Percentiles rank a stretch among this genome's conserved stretches.
phyloP scores from a whole-genome alignment of 441 rosid genomes.

The Pelargonium fulgidum region DNA sequence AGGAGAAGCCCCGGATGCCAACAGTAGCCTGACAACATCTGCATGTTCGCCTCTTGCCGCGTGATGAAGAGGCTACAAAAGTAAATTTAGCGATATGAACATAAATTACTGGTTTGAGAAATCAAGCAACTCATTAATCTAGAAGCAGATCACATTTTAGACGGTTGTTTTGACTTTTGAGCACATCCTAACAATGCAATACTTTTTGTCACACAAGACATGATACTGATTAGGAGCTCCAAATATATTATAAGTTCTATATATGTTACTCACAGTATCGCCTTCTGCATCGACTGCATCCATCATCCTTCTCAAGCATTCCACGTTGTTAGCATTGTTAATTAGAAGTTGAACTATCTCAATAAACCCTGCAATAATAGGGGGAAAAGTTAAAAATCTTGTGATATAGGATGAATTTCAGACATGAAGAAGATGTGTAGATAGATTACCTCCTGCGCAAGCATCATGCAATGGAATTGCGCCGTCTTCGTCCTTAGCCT shows the following conservation, averaged over 20 bases:
- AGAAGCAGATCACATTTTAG: not conserved
- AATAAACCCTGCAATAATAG: constrained; percentile 43
- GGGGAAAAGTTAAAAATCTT: not conserved
- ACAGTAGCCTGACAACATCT: constrained; percentile 56
- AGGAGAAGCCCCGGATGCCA: constrained; percentile 67
- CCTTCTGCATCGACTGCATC: constrained; percentile 34
- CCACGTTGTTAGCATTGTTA: constrained; percentile 39
- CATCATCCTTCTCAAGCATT: constrained; percentile 56
- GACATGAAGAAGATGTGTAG: not conserved
- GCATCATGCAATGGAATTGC: constrained; percentile 89
- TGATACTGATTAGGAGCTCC: not conserved
- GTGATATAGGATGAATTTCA: not conserved
- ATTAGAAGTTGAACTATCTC: constrained; percentile 63
- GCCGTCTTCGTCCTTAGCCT: constrained; percentile 77
- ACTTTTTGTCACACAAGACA: too few relatives aligned
- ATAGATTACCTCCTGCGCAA: constrained; percentile 65
- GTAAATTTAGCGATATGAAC: not conserved
- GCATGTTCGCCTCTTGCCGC: constrained; percentile 84
- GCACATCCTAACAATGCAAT: too few relatives aligned
- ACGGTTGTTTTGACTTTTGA: too few relatives aligned
- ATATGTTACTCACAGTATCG: constrained; percentile 6
- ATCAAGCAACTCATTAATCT: too few relatives aligned
- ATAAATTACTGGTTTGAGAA: not conserved
- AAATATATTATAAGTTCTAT: constrained; percentile 7
- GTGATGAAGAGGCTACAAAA: constrained; percentile 77